These are phyloP conservation scores for Patellaria atrata DNA, from an alignment of 495 filamentous ascomycete species.

Conservation along the genomic window DNA sequence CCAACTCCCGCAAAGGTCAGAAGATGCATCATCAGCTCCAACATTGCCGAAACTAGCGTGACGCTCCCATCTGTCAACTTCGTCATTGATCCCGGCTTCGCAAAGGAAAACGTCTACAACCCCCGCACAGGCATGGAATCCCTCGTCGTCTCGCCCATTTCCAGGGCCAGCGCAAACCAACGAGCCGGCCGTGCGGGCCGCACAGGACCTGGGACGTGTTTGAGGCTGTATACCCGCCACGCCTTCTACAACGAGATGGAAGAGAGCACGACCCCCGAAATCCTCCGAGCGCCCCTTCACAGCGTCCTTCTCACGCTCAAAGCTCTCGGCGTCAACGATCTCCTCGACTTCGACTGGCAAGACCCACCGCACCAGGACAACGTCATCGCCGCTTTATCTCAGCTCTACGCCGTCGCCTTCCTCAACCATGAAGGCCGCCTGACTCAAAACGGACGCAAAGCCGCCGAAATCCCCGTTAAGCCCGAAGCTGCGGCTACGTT, in stretches of 20 bases:
- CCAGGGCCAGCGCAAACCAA: slow-evolving; percentile 88
- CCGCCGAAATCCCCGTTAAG: slow-evolving; percentile 93
- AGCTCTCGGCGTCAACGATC: slow-evolving; percentile 81
- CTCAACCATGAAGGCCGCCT: slow-evolving; percentile 81
- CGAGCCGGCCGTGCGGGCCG: slow-evolving; percentile 83
- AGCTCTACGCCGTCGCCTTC: slow-evolving; percentile 82
- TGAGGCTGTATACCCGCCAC: slow-evolving; percentile 89
- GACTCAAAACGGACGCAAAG: slow-evolving; percentile 83
- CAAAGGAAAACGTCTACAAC: slow-evolving; percentile 93
- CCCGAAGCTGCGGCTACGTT: slow-evolving; percentile 87
- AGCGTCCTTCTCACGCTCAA: slow-evolving; percentile 76
- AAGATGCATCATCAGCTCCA: slow-evolving; percentile 89
- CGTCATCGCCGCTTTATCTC: slow-evolving; percentile 78
- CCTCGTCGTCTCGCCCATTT: slow-evolving; percentile 81
- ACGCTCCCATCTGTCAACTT: slow-evolving; percentile 91
- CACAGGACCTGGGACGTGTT: slow-evolving; percentile 87
- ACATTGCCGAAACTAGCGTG: slow-evolving; percentile 90
- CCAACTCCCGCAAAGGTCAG: slow-evolving; percentile 67
- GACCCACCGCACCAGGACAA: slow-evolving; percentile 85
- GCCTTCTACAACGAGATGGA: slow-evolving; percentile 91
- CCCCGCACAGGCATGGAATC: slow-evolving; percentile 85
- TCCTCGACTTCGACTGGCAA: slow-evolving; percentile 94
- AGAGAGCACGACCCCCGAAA: slow-evolving; percentile 85
- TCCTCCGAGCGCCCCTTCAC: slow-evolving; percentile 80
- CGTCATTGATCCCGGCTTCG: slow-evolving; percentile 84